Conservation (phyloP, 352 stramenopile species). For the Pythium aquatile region DNA sequence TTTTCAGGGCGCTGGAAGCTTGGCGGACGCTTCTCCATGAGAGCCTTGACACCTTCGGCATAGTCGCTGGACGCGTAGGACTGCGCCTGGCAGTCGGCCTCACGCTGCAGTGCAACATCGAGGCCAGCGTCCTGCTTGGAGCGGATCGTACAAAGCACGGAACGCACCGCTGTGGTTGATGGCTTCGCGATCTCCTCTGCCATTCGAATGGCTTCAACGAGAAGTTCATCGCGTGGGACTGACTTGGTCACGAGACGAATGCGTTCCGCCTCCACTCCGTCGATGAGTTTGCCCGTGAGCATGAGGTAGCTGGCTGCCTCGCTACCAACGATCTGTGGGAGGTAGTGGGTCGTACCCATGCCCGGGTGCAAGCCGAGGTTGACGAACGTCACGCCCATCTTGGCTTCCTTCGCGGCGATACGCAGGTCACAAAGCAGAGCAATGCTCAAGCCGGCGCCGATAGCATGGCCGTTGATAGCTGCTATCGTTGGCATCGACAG, state of each 20-base stretch:
- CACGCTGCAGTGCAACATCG: slow-evolving; percentile 56
- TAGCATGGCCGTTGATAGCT: slow-evolving; percentile 83
- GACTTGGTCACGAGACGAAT: slow-evolving; percentile 55
- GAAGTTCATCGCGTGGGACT: slow-evolving; percentile 38
- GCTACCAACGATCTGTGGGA: slow-evolving; percentile 60
- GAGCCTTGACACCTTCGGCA: slow-evolving; percentile 74
- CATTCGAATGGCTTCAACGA: slow-evolving; percentile 53
- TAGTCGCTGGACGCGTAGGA: slow-evolving; percentile 83
- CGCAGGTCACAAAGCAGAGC: slow-evolving; percentile 84
- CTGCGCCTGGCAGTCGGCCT: slow-evolving; percentile 76
- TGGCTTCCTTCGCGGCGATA: slow-evolving; percentile 55
- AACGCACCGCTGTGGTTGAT: slow-evolving; percentile 69
- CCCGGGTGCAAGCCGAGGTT: slow-evolving; percentile 84
- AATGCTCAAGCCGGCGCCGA: slow-evolving; percentile 77
- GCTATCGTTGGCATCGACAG: slow-evolving; percentile 82
- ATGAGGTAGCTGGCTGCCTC: slow-evolving; percentile 73
- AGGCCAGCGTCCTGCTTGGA: slow-evolving; percentile 67
- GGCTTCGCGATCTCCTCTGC: slow-evolving; percentile 55
- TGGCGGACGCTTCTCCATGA: slow-evolving; percentile 58
- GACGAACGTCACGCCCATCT: slow-evolving; percentile 89
- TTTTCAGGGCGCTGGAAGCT: slow-evolving; percentile 50
- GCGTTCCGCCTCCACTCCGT: slow-evolving; percentile 52
- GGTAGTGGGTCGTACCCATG: slow-evolving; percentile 84
- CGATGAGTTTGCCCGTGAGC: slow-evolving; percentile 71
- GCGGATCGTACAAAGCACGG: slow-evolving; percentile 62